Conservation (phyloP, 305 asterid species). For the Fraxinus paxiana region DNA sequence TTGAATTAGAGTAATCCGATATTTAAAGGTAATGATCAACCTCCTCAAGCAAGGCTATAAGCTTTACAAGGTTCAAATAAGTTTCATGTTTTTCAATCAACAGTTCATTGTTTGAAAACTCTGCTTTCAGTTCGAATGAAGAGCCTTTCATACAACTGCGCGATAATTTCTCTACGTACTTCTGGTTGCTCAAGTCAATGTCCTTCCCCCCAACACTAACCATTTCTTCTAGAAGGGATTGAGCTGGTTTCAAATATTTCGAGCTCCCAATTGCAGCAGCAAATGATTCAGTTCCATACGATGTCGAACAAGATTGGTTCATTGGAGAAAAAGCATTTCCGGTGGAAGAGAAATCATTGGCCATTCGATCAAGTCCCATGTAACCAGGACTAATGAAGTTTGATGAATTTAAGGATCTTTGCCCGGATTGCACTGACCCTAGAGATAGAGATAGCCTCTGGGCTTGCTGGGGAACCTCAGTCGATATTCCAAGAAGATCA, state of each 20-base stretch:
- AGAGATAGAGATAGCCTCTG: slow-evolving; percentile 78
- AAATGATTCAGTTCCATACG: slow-evolving; percentile 43
- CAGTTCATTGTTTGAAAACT: slow-evolving; percentile 42
- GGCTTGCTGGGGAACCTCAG: slow-evolving; percentile 33
- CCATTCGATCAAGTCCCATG: slow-evolving; percentile 18
- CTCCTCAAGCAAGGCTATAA: slow-evolving; percentile 70
- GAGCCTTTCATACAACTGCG: slow-evolving; percentile 37
- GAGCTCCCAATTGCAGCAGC: slow-evolving; percentile 44
- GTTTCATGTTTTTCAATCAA: slow-evolving; percentile 43
- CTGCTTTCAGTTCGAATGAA: slow-evolving; percentile 48
- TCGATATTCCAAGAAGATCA: slow-evolving; percentile 65
- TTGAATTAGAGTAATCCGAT: background rate
- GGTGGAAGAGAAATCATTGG: slow-evolving; percentile 21
- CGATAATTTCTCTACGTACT: slow-evolving; percentile 42
- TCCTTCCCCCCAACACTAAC: slow-evolving; percentile 49
- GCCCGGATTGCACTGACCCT: slow-evolving; percentile 41
- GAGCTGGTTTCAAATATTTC: slow-evolving; percentile 63
- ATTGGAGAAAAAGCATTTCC: slow-evolving; percentile 26
- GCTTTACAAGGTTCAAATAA: slow-evolving; percentile 49
- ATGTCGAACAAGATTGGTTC: slow-evolving; percentile 35
- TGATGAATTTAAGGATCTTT: slow-evolving; percentile 27
- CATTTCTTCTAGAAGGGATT: slow-evolving; percentile 67
- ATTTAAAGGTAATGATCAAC: slow-evolving; percentile 24
- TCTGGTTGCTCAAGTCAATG: slow-evolving; percentile 39
- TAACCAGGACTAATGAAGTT: slow-evolving; percentile 35